Evolutionary conservation across 441 rosid species (phyloP).

Genomic region (Cnidoscolus chayamansa): DNA sequence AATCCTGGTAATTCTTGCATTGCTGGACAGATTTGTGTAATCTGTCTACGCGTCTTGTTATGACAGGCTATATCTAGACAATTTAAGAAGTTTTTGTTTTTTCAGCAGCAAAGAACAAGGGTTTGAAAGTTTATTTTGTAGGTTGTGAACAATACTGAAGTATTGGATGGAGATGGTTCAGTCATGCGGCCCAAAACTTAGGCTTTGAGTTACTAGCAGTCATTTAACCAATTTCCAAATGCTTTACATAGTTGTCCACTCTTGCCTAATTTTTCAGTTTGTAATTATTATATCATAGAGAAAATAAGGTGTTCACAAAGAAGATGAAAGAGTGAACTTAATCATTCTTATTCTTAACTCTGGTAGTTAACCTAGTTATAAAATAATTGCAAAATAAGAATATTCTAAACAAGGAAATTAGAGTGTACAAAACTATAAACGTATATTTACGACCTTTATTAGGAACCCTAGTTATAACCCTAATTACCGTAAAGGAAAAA

Average conservation of each 20-base stretch:
- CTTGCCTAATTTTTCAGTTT: background rate
- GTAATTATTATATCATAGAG: background rate
- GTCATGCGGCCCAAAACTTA: background rate
- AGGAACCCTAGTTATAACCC: no score
- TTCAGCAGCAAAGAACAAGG: background rate
- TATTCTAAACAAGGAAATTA: no score
- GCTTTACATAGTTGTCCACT: background rate
- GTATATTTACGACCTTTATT: no score
- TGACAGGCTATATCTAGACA: background rate
- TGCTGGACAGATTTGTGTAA: background rate
- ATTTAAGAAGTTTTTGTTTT: background rate
- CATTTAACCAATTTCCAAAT: background rate
- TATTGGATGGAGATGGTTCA: background rate
- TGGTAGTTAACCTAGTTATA: no score
- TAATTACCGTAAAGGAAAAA: no score
- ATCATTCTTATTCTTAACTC: no score
- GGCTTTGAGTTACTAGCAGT: background rate
- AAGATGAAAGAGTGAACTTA: no score
- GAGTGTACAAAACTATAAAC: no score
- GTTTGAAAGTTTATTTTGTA: background rate
- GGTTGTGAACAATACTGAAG: background rate
- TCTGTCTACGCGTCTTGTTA: background rate
- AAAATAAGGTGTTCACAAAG: background rate
- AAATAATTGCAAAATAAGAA: no score
- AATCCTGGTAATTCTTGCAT: background rate